Evolutionary conservation across 768 basidiomycete species (phyloP).

Genomic region (Tulasnella sp.): DNA sequence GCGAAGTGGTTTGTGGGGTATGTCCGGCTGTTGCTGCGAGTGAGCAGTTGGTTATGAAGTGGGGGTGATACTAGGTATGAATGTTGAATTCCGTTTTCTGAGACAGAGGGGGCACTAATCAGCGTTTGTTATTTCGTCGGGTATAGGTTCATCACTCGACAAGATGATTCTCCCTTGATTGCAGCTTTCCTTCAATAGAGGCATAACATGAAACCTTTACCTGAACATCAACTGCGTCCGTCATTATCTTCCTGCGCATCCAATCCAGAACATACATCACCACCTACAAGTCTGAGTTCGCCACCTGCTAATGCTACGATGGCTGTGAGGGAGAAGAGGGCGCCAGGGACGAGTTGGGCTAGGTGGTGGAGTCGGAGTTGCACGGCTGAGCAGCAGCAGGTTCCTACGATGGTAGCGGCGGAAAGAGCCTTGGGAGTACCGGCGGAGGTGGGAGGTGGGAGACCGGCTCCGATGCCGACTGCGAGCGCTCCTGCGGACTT

Average conservation of each 20-base stretch:
- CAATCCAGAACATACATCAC: no score
- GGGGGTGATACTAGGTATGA: no score
- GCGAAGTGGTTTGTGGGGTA: background rate
- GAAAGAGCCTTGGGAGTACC: constrained; percentile 23
- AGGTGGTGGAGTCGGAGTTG: constrained; percentile 72
- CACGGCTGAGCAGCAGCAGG: no score
- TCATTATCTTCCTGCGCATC: no score
- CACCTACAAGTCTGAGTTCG: no score
- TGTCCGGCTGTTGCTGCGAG: constrained; percentile 43
- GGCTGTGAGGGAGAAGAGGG: constrained; percentile 28
- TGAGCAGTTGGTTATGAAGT: constrained; percentile 63
- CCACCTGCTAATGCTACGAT: background rate
- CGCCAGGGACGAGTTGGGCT: constrained; percentile 54
- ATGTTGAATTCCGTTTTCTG: no score
- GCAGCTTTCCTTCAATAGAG: constrained; percentile 71
- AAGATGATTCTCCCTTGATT: constrained; percentile 67
- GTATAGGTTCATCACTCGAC: constrained; percentile 67
- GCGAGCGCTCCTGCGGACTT: background rate
- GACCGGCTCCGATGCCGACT: background rate
- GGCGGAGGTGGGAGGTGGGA: background rate
- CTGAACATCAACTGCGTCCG: no score
- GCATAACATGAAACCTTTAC: constrained; percentile 27
- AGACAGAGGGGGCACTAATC: no score
- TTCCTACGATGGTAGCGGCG: background rate
- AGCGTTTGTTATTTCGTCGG: no score